A percentile compares a stretch with the other conserved stretches of the same genome.
These are phyloP conservation scores for Blepharisma japonicum DNA, from an alignment of 73 alveolate species.

Conservation along the genomic window DNA sequence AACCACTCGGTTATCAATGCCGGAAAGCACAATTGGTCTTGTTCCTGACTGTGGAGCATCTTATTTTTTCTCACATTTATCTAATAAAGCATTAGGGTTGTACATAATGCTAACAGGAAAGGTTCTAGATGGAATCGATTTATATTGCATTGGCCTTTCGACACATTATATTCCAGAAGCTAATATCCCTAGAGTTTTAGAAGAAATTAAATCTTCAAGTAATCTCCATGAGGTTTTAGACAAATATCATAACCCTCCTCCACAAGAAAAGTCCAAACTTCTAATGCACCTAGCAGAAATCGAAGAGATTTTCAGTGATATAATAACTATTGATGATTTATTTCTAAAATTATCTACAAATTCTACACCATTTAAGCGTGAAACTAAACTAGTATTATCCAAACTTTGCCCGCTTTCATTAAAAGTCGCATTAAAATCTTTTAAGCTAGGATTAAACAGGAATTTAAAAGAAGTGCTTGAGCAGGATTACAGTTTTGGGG, in stretches of 20 bases:
- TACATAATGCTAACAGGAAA: background rate
- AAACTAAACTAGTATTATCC: background rate
- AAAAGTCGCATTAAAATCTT: background rate
- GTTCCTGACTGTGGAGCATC: constrained; percentile 34
- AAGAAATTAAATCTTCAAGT: background rate
- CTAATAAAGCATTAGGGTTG: background rate
- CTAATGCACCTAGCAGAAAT: background rate
- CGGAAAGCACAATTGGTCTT: constrained; percentile 30
- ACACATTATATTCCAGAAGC: constrained; percentile 1
- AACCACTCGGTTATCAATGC: constrained; percentile 29
- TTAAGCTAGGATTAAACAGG: background rate
- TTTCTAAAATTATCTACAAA: background rate
- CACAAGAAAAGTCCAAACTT: background rate
- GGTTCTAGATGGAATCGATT: background rate
- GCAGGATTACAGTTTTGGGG: background rate
- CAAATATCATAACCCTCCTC: background rate
- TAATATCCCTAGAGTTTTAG: background rate
- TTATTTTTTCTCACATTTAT: background rate
- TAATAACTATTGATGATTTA: background rate
- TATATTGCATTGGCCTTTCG: background rate
- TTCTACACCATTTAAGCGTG: background rate
- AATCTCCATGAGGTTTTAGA: background rate
- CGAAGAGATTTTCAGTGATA: background rate
- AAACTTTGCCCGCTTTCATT: background rate
- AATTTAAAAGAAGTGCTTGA: background rate